Base-by-base conservation (phyloP, 169 alveolate genomes). In the Cytauxzoon felis region DNA sequence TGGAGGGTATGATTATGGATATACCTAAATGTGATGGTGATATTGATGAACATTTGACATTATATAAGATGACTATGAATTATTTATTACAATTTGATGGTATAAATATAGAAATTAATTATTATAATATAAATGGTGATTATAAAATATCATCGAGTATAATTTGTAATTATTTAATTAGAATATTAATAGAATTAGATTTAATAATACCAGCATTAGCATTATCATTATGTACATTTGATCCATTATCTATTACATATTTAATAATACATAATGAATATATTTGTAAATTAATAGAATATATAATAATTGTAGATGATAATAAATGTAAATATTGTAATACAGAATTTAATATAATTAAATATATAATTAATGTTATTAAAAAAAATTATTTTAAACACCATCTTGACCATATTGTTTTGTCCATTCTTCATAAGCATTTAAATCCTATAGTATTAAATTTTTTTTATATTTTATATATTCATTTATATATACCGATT, bases 381-480 rank as follows among this genome's bases (percentile, higher is more conserved):
- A 16, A 21, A 51, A 42, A 5, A 5, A 13, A 19, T 11, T 57
- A 45, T 30, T 1, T 24, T 21, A 9, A 7, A 38, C 49, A 34
- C 86, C 88, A 34, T 62, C 66, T 71, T 78, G 80, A 48, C 91
- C 91, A 48, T 86, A 72, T 48, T 80, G 78, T 5, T 65, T 54
- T 24, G 91, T 86, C 91, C 91, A 86, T 36, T 86, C 88, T 16
- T 62, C 85, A 59, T 80, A 86, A 24, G 57, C 72, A 38, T 68
- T 78, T 40, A 86, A 63, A 54, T 80, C 91, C 23, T 51, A 60
- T 8, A 61, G 33, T n/a, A 85, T 50, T 11, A n/a, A n/a, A n/a
- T n/a, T n/a, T n/a, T n/a, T n/a, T n/a, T n/a, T n/a, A n/a, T 38
- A 13, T n/a, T 38, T 13, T 13, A 38, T 13, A 13, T 13, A 38